Percentiles rank a stretch among this genome's conserved stretches.
phyloP scores from a whole-genome alignment of 495 filamentous ascomycete genomes.

The Aspergillus heteromorphus region DNA sequence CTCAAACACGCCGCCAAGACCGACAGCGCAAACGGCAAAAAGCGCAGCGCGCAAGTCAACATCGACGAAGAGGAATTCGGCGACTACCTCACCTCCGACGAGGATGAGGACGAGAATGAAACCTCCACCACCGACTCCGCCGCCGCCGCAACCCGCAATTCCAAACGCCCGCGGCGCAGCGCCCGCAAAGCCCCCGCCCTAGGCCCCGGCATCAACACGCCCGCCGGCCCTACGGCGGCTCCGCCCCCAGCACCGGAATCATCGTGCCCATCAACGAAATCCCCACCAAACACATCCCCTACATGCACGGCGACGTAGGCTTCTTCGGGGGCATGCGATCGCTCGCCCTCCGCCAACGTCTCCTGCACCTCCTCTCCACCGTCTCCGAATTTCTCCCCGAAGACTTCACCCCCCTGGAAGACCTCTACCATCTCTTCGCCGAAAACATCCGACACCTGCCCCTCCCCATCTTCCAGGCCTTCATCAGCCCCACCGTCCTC shows the following conservation, averaged over 20 bases:
- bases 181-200: constrained; percentile 18
- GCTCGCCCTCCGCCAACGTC: constrained; percentile 56
- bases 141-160: constrained; percentile 6
- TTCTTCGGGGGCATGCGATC: constrained; percentile 51
- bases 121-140: constrained; percentile 1
- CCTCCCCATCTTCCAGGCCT: constrained; percentile 64
- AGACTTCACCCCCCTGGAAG: constrained; percentile 44
- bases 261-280: constrained; percentile 2
- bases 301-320: constrained; percentile 21
- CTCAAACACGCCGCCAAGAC: constrained; percentile 34
- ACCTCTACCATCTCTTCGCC: constrained; percentile 64
- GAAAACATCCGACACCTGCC: constrained; percentile 62
- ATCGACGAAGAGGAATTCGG: constrained; percentile 54
- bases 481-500: constrained; percentile 54
- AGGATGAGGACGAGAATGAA: background rate
- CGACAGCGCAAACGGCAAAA: constrained; percentile 28
- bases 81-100: constrained; percentile 47
- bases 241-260: background rate
- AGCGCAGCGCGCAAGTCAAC: constrained; percentile 46
- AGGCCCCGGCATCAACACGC: constrained; percentile 6
- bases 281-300: background rate
- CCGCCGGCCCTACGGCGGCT: background rate
- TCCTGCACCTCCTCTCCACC: constrained; percentile 51
- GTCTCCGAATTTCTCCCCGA: constrained; percentile 39
- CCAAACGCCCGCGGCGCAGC: constrained; percentile 33